phyloP scores from a whole-genome alignment of 140 eudicot genomes.

The Flaveria floridana region DNA sequence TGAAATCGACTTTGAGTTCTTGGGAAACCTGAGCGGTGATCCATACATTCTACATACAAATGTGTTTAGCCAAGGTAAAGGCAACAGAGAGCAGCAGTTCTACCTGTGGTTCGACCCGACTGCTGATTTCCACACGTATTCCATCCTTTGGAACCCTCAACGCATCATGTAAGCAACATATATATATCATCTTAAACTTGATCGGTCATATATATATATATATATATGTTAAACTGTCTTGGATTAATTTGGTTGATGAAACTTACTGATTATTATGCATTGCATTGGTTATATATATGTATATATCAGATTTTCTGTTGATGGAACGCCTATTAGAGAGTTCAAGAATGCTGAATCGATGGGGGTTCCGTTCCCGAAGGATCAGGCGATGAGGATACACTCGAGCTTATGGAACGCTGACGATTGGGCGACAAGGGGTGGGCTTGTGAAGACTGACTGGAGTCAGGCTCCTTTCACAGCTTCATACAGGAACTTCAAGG shows the following conservation, averaged over 20 bases:
- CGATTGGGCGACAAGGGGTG: conserved; percentile 79
- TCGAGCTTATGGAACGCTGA: conserved; percentile 73
- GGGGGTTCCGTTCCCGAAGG: conserved; percentile 57
- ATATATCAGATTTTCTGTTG: conserved; percentile 51
- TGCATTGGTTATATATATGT: background rate
- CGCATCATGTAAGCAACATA: conserved; percentile 46
- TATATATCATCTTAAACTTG: too few relatives aligned
- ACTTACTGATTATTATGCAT: background rate
- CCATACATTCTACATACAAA: conserved; percentile 61
- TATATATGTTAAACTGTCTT: too few relatives aligned
- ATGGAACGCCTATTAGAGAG: conserved; percentile 62
- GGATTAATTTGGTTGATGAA: background rate
- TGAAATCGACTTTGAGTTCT: conserved; percentile 67
- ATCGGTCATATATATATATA: too few relatives aligned
- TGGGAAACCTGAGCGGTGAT: conserved; percentile 62
- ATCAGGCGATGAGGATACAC: conserved; percentile 61
- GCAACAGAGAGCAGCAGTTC: conserved; percentile 64
- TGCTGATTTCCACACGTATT: conserved; percentile 64
- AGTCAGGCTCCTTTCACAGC: conserved; percentile 64
- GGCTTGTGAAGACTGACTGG: conserved; percentile 71
- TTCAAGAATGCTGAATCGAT: conserved; percentile 53
- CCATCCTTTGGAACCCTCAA: conserved; percentile 69
- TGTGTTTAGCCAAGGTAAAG: conserved; percentile 65
- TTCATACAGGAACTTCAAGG: conserved; percentile 53
- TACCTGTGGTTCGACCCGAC: conserved; percentile 76